Base-by-base conservation (phyloP, 495 filamentous ascomycete genomes). In the Penicillium paxilli region DNA sequence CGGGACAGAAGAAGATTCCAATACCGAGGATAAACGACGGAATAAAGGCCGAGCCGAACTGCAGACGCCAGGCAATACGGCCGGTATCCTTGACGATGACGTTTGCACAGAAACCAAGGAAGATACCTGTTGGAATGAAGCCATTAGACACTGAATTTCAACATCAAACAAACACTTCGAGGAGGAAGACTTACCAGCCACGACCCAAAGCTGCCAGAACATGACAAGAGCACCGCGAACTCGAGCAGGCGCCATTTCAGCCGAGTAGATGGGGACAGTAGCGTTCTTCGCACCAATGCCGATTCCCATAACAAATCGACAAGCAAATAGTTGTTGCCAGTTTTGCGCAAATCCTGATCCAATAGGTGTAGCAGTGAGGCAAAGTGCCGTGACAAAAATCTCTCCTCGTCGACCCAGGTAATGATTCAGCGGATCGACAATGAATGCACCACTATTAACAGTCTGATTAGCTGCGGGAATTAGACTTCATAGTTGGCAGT, bases 191-290 rank as follows among this genome's bases (percentile, higher is more conserved):
- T 45, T 33, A 64, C 62, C 63, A 4, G 59, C 60, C 4, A 66
- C 64, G 7, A 69, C 65, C 63, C 68, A 78, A 42, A 85, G 61
- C 56, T 87, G 83, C 83, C 84, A 87, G 16, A 77, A 81, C 83
- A 88, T 87, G 44, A 87, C 84, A 14, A 88, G 67, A 26, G 77
- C 82, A 35, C 86, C 86, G 23, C 86, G 83, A 49, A 84, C 82
- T 9, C 72, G 70, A 14, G 82, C 79, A 2, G 86, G 86, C 1
- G 79, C 71, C 50, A 79, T 81, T 60, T 89, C 86, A 12, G 86
- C 83, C 0, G 81, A 80, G 63, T 80, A 87, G 49, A 88, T 81
- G 0, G 85, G 85, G 0, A 88, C 80, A 3, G 83, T 85, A 1
- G 81, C 77, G 11, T 79, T 82, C 57, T 86, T 85, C 23, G 77